Base-by-base conservation (phyloP, 495 filamentous ascomycete species). In the Podospora appendiculata region DNA sequence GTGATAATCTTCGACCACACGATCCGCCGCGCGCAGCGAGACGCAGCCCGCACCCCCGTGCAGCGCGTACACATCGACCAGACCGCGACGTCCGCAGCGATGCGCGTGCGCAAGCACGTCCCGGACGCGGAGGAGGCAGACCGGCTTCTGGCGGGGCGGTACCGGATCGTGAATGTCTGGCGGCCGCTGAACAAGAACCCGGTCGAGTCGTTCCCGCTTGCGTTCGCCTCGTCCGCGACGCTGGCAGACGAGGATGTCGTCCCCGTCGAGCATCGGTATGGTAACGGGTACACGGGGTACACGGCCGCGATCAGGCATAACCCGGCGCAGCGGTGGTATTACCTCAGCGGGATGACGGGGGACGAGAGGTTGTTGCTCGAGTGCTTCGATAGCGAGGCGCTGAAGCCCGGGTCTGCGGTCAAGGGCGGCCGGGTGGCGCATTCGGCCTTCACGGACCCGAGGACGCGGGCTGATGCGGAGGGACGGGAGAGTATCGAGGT, bases 91-190 rank as follows among this genome's bases (percentile, higher is more conserved):
- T 85, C 86, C 0, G 80, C 84, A 0, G 73, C 59, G 14, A 69
- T 76, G 55, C 86, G 90, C 33, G 85, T 94, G 19, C 66, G 71
- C 0, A 73, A 75, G 0, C 90, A 95, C 65, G 51, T 85, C 4
- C 18, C 54, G 33, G 43, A 50, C 11, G 60, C 75, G 0, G 76
- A 78, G 8, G 70, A 79, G 4, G 82, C 86, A 0, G 77, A 79
- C 9, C 57, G 58, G 18, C 70, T 89, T 0, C 71, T 87, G 9
- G 0, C 50, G 71, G 11, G 79, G 1, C 78, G 89, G 0, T 87
- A 86, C 70, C 79, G 89, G 43, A 88, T 96, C 56, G 77, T 96
- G 57, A 96, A 95, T 61, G 85, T 96, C 10, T 96, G 90, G 90
- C 76, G 88, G 0, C 85, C 89, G 0, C 67, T 95, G 10, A 88